A percentile compares a stretch with the other conserved stretches of the same genome.
Evolutionary conservation across 495 filamentous ascomycete species (phyloP).

Genomic region (Penicillium dipodomyicola): DNA sequence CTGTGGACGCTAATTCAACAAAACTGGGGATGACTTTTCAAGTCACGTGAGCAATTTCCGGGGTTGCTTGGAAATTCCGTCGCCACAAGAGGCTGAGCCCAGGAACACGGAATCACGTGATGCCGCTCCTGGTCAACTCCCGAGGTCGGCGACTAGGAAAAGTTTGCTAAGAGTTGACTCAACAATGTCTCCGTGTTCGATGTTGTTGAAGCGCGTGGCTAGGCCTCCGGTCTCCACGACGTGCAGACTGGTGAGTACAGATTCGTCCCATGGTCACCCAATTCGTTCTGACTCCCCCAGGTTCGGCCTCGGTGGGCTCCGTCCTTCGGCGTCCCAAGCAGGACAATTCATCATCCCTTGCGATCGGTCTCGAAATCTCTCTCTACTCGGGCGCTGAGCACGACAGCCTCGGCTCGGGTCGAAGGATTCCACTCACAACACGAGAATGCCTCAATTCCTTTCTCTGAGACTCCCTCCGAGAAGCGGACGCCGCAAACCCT

Average conservation of each 20-base stretch:
- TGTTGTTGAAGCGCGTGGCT: slow-evolving; percentile 5
- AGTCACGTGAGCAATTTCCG: background rate
- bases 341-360: slow-evolving; percentile 6
- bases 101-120: background rate
- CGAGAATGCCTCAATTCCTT: slow-evolving; percentile 1
- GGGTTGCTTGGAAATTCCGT: slow-evolving; percentile 5
- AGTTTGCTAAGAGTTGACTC: slow-evolving; percentile 7
- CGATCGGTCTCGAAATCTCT: background rate
- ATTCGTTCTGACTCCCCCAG: background rate
- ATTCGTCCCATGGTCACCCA: background rate
- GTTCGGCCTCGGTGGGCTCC: slow-evolving; percentile 4
- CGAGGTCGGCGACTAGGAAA: slow-evolving; percentile 2
- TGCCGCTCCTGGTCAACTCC: background rate
- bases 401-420: background rate
- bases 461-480: background rate
- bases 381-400: slow-evolving; percentile 1
- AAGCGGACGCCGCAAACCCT: slow-evolving; percentile 60
- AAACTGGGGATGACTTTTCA: background rate
- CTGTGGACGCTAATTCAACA: background rate
- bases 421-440: slow-evolving; percentile 6
- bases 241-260: background rate
- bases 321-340: background rate
- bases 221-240: background rate
- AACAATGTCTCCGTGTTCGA: slow-evolving; percentile 7
- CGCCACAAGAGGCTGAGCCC: background rate